Evolutionary conservation across 2,329 filamentous ascomycete genomes (phyloP), one percentile per base, ranked within the genome.

Genomic region (Aureobasidium subglaciale): DNA sequence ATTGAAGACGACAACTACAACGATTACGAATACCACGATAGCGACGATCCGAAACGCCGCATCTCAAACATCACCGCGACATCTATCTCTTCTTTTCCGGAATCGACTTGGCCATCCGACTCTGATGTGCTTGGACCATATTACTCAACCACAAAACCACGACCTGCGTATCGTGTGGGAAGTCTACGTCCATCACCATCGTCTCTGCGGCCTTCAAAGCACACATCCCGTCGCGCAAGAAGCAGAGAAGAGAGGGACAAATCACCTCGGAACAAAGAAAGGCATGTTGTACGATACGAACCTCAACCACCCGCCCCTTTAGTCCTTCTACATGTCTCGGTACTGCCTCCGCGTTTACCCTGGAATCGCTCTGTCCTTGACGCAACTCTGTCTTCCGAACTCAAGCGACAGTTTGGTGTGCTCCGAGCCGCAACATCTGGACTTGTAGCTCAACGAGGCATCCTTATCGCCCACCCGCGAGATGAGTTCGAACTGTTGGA

Each of bases 401-500:
- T 84, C 80, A 79, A 80, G 42, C 29, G 41, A 8, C 35, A 49
- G 11, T 40, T 59, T 18, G 25, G 34, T 2, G 73, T 86, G 57
- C 73, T 92, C 2, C 82, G 85, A 60, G 84, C 87, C 53, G 85
- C 86, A 57, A 75, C 88, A 4, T 83, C 82, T 1, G 86, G 90
- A 49, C 88, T 86, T 0, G 82, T 90, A 10, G 78, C 87, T 48
- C 85, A 87, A 65, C 79, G 88, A 20, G 88, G 60, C 80, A 78
- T 93, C 30, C 73, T 93, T 40, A 78, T 93, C 7, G 82, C 87
- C 2, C 89, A 93, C 65, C 88, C 88, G 1, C 82, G 88, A 62
- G 85, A 86, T 56, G 88, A 91, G 67, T 92, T 88, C 64, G 88
- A 91, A 68, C 72, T 89, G 56, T 78, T 93, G 0, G 87, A 92